Base-by-base conservation (phyloP, 2,329 filamentous ascomycete genomes). In the Fusarium sp. region DNA sequence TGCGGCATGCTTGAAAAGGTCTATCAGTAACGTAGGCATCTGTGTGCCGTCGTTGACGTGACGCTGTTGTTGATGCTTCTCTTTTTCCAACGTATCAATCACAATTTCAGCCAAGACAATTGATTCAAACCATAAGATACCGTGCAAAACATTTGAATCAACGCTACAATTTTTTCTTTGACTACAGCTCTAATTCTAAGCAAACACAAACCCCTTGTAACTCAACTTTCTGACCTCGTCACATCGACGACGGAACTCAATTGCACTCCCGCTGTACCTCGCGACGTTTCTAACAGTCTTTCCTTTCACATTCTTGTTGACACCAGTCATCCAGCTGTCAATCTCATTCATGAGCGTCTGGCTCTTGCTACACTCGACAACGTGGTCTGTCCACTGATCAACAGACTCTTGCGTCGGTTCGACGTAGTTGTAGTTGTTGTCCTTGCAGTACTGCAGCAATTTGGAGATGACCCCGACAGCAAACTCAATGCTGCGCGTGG, bases 241-340 rank as follows among this genome's bases (percentile, higher is more conserved):
- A 10, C 69, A 77, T 3, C 74, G 65, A 14, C 63, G 40, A 2
- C 72, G 66, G 14, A 67, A 75, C 57, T 76, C 72, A 5, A 70
- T 58, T 14, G 56, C 56, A 38, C 25, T 58, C 0, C 74, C 74
- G 2, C 72, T 71, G 4, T 77, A 75, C 7, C 74, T 50, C 0
- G 6, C 86, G 84, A 63, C 81, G 30, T 85, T 79, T 4, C 84
- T 82, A 37, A 88, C 81, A n/a, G 79, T 81, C 66, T 82, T 84
- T 40, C 84, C 81, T 76, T 87, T 87, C 22, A 88, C 75, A 63
- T 88, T 88, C 66, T 81, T 86, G 64, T 89, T 89, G 0, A 89
- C 85, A 1, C 87, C 87, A 20, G 87, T 89, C 85, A 89, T 87
- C 87, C 87, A 89, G 7, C 82, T 85, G 66, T 89, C 86, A 1